Conservation (phyloP, 129 eudicot genomes). For the Silybum marianum region DNA sequence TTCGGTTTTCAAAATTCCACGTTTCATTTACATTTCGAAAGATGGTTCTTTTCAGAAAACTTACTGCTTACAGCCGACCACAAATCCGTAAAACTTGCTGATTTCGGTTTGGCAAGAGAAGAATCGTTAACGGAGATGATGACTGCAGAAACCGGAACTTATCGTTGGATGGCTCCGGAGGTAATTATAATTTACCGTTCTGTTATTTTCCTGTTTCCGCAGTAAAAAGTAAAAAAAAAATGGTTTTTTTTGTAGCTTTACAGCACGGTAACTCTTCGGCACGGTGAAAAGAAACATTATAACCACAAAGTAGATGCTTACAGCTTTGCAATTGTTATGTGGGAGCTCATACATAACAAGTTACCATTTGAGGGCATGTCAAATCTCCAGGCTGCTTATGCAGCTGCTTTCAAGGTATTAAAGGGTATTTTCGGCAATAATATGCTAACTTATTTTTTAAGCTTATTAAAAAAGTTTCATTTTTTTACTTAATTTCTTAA, state of each 20-base stretch:
- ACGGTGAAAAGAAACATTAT: slow-evolving; percentile 85
- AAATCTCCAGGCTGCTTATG: slow-evolving; percentile 75
- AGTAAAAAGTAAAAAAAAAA: not conserved
- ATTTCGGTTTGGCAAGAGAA: slow-evolving; percentile 88
- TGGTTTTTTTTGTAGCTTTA: slow-evolving; percentile 56
- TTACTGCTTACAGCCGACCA: slow-evolving; percentile 69
- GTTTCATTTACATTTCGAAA: not conserved
- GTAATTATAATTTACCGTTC: slow-evolving; percentile 28
- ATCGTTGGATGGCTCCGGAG: slow-evolving; percentile 96
- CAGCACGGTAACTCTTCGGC: slow-evolving; percentile 83
- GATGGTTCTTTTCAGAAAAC: slow-evolving; percentile 49
- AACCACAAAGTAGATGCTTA: slow-evolving; percentile 87
- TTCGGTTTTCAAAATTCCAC: not conserved
- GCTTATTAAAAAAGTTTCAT: not conserved
- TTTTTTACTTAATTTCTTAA: not conserved
- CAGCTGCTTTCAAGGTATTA: slow-evolving; percentile 88
- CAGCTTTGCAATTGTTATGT: slow-evolving; percentile 78
- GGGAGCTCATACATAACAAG: slow-evolving; percentile 89
- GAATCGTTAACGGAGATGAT: slow-evolving; percentile 86
- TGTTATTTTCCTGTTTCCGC: not conserved
- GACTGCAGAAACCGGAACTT: slow-evolving; percentile 92
- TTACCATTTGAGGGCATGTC: slow-evolving; percentile 83
- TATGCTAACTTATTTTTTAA: not conserved
- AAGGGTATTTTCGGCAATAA: not conserved
- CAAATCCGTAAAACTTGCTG: slow-evolving; percentile 74